Conservation (phyloP, 768 basidiomycete genomes). For the Kwoniella sp. region DNA sequence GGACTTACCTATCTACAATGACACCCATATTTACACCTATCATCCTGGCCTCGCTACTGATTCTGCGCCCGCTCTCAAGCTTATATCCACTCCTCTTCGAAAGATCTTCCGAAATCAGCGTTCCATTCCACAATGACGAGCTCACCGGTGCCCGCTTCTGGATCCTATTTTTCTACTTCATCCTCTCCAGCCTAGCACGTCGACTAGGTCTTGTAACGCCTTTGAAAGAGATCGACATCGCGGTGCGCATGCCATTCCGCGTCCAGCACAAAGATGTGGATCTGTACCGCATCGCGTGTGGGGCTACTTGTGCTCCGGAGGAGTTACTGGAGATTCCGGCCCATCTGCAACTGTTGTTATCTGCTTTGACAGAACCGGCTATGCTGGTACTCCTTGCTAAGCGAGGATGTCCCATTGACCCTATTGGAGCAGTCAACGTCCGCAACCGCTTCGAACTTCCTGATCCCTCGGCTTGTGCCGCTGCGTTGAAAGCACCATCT, state of each 20-base stretch:
- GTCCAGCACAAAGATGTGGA: not conserved
- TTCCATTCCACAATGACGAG: not conserved
- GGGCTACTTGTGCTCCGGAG: not conserved
- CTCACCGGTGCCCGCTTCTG: not conserved
- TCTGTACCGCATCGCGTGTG: not conserved
- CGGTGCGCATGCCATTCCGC: not conserved
- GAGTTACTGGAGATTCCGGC: not conserved
- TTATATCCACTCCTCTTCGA: not conserved
- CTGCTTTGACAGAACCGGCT: slow-evolving; percentile 23
- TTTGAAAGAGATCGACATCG: not conserved
- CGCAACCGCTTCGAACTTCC: slow-evolving; percentile 27
- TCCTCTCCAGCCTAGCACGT: not conserved
- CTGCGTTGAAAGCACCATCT: not conserved
- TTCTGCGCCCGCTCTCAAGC: not conserved
- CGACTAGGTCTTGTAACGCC: not conserved
- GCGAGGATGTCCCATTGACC: slow-evolving; percentile 23
- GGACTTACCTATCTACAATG: too few relatives aligned
- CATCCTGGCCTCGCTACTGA: not conserved
- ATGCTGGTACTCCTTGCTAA: slow-evolving; percentile 28
- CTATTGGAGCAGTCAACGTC: slow-evolving; percentile 34
- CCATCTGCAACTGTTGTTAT: slow-evolving; percentile 23
- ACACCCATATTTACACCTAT: not conserved
- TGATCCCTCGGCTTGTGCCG: not conserved
- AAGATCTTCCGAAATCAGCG: not conserved
- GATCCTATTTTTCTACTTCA: not conserved